phyloP scores from a whole-genome alignment of 352 stramenopile genomes.

The Phytophthora colocasiae region DNA sequence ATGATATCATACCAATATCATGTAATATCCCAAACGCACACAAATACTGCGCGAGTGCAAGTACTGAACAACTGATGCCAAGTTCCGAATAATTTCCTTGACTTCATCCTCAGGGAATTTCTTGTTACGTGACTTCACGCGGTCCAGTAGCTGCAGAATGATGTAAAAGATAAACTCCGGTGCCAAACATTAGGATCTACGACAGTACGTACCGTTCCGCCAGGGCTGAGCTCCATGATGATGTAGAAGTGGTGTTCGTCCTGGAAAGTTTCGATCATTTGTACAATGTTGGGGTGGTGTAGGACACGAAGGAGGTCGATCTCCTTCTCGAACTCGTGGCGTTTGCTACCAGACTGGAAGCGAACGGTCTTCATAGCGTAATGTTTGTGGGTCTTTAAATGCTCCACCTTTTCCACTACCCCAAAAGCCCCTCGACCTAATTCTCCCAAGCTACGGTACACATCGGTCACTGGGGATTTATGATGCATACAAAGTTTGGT shows the following conservation, averaged over 20 bases:
- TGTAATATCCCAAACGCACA: slow-evolving; percentile 36
- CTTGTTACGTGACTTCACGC: slow-evolving; percentile 53
- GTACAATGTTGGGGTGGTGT: slow-evolving; percentile 85
- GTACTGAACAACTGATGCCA: slow-evolving; percentile 84
- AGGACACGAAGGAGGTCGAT: slow-evolving; percentile 79
- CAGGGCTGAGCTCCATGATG: slow-evolving; percentile 85
- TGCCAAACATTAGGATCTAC: too few relatives aligned
- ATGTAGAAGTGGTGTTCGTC: slow-evolving; percentile 83
- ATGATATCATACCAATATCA: neutral
- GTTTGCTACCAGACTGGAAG: slow-evolving; percentile 66
- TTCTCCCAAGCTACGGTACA: slow-evolving; percentile 62
- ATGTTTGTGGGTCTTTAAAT: slow-evolving; percentile 66
- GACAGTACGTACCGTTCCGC: slow-evolving; percentile 52
- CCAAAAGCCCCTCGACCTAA: slow-evolving; percentile 79
- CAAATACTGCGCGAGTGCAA: slow-evolving; percentile 86
- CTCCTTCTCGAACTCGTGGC: slow-evolving; percentile 78
- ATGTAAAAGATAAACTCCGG: neutral
- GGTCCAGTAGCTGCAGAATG: slow-evolving; percentile 56
- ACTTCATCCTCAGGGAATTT: slow-evolving; percentile 62
- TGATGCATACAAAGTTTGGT: slow-evolving; percentile 82
- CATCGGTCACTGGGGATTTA: slow-evolving; percentile 52
- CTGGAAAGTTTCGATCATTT: slow-evolving; percentile 84
- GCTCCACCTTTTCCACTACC: slow-evolving; percentile 77
- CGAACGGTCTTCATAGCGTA: slow-evolving; percentile 87
- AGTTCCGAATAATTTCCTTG: slow-evolving; percentile 65